These are phyloP conservation scores for Phanerodontia chrysosporium DNA, from an alignment of 768 basidiomycete genomes.

Conservation along the genomic window DNA sequence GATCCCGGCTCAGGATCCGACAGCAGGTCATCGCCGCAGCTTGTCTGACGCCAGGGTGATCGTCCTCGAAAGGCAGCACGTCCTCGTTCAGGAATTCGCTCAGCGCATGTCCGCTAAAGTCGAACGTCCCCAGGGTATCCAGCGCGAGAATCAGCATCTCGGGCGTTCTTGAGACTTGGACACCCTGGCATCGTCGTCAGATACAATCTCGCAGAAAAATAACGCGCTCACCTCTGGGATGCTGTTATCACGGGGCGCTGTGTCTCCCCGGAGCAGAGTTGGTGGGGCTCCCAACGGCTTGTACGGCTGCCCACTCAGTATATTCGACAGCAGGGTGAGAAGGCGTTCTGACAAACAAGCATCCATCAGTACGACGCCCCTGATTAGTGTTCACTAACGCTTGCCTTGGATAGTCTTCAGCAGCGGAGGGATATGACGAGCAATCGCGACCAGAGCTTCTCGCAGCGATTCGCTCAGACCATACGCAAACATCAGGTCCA, in stretches of 20 bases:
- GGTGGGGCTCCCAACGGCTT: slow-evolving; percentile 84
- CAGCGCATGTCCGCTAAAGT: slow-evolving; percentile 91
- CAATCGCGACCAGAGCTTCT: slow-evolving; percentile 80
- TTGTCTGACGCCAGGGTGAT: slow-evolving; percentile 79
- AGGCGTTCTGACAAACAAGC: slow-evolving; percentile 62
- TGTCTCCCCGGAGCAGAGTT: slow-evolving; percentile 51
- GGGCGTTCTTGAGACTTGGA: slow-evolving; percentile 54
- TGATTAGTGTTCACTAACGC: slow-evolving; percentile 12
- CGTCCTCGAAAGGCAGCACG: slow-evolving; percentile 92
- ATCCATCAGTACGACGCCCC: not conserved
- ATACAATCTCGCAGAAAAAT: not conserved
- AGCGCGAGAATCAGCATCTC: slow-evolving; percentile 80
- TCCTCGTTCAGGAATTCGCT: slow-evolving; percentile 94
- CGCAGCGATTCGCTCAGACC: slow-evolving; percentile 88
- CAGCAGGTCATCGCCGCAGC: slow-evolving; percentile 93
- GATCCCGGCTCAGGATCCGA: slow-evolving; percentile 86
- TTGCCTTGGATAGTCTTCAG: slow-evolving; percentile 88
- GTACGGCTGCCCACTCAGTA: slow-evolving; percentile 81
- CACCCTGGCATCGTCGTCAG: slow-evolving; percentile 28
- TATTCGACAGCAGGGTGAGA: slow-evolving; percentile 76
- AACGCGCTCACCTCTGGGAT: slow-evolving; percentile 37
- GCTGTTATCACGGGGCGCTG: slow-evolving; percentile 48
- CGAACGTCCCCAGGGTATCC: slow-evolving; percentile 83
- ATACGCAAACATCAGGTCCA: slow-evolving; percentile 94
- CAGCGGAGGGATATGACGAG: slow-evolving; percentile 83